Percentiles rank a stretch among this genome's conserved stretches.
Evolutionary conservation across 345 rosid genomes (phyloP).

Genomic region (Citrus sp.): DNA sequence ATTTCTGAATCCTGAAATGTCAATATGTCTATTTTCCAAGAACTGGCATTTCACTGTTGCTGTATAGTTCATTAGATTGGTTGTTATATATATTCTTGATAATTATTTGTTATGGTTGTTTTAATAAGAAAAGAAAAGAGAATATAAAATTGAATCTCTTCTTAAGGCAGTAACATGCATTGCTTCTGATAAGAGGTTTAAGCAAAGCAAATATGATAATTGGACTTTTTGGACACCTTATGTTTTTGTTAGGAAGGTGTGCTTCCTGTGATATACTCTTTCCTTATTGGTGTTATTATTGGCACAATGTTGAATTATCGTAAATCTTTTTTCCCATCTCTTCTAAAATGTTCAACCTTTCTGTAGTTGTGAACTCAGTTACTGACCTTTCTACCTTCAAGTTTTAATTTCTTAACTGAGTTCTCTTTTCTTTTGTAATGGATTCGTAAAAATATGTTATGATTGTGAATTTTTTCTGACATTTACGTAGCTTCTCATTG

Average conservation of each 20-base stretch:
- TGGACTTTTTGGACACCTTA: background rate
- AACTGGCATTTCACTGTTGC: background rate
- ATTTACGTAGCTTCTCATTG: background rate
- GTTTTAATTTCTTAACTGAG: background rate
- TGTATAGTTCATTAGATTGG: background rate
- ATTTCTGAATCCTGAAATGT: background rate
- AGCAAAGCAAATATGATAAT: background rate
- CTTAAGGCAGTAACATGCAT: background rate
- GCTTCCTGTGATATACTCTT: background rate
- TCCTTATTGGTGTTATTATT: background rate
- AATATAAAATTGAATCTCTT: background rate
- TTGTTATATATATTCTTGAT: background rate
- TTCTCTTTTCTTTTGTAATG: background rate
- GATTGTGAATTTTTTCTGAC: background rate
- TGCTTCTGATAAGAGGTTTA: background rate
- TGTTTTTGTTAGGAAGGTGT: background rate
- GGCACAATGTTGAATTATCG: background rate
- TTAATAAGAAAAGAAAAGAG: background rate
- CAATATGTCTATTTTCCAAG: background rate
- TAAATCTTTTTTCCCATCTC: background rate
- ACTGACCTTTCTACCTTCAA: background rate
- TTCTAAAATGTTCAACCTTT: conserved; percentile 1
- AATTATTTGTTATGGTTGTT: background rate
- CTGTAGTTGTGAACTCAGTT: background rate
- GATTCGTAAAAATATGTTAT: background rate